Percentiles rank a stretch among this genome's conserved stretches.
Evolutionary conservation across 2,329 filamentous ascomycete species (phyloP).

Genomic region (Hymenoscyphus salicellus): DNA sequence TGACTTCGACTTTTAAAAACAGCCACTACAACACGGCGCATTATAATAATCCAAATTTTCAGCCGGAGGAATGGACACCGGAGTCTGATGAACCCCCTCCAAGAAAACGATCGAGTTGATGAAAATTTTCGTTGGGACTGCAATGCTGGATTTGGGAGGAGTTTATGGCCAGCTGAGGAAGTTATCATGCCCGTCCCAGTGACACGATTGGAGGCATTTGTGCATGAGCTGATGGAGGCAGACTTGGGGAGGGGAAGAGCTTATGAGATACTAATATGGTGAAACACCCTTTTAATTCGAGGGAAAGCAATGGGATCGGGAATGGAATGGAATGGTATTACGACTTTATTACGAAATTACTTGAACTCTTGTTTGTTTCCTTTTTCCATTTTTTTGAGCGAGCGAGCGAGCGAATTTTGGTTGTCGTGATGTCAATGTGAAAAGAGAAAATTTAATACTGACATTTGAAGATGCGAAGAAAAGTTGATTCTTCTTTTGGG

Average conservation of each 20-base stretch:
- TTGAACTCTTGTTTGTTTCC: not conserved
- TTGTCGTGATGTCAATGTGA: not conserved
- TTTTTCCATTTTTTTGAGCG: no score
- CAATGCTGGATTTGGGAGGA: not conserved
- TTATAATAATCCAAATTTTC: slow-evolving; percentile 62
- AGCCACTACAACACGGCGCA: slow-evolving; percentile 65
- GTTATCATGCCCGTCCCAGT: not conserved
- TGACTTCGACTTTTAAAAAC: slow-evolving; percentile 61
- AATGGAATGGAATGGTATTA: not conserved
- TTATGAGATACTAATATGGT: not conserved
- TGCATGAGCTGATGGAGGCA: not conserved
- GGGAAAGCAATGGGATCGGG: not conserved
- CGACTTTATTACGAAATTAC: not conserved
- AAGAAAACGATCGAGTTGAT: slow-evolving; percentile 27
- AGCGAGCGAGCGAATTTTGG: not conserved
- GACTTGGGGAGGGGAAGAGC: not conserved
- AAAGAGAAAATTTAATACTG: no score
- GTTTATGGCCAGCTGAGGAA: not conserved
- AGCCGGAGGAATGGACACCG: slow-evolving; percentile 50
- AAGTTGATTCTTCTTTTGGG: no score
- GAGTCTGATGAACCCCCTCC: slow-evolving; percentile 32
- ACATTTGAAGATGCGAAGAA: no score
- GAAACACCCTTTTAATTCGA: not conserved
- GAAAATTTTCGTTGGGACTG: not conserved
- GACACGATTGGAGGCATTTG: not conserved